Conservation (phyloP, 2,329 filamentous ascomycete genomes). For the Nigrograna mackinnonii region DNA sequence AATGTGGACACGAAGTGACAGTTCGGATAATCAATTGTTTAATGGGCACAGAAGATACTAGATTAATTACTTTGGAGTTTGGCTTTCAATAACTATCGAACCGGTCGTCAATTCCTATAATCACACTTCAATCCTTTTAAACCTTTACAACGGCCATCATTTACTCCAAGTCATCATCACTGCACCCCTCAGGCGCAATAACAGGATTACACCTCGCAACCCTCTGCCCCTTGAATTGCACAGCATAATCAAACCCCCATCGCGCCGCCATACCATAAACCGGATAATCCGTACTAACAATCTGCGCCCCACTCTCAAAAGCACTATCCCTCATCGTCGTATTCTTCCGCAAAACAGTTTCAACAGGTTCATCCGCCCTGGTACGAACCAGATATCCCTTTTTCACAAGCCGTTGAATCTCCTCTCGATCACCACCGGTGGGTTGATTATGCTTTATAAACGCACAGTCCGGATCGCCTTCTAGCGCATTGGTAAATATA, state of each 20-base stretch:
- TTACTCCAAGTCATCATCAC: slow-evolving; percentile 27
- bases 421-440: slow-evolving; percentile 32
- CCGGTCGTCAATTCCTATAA: too few species aligned
- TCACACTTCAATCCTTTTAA: too few species aligned
- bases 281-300: slow-evolving; percentile 56
- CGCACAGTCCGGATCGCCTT: slow-evolving; percentile 50
- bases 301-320: slow-evolving; percentile 52
- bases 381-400: slow-evolving; percentile 56
- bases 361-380: slow-evolving; percentile 50
- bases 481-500: slow-evolving; percentile 53
- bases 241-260: slow-evolving; percentile 53
- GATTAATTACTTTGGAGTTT: too few species aligned
- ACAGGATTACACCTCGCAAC: slow-evolving; percentile 44
- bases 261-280: slow-evolving; percentile 51
- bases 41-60: too few species aligned
- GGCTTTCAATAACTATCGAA: too few species aligned
- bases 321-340: slow-evolving; percentile 49
- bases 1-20: too few species aligned
- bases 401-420: slow-evolving; percentile 50
- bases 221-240: slow-evolving; percentile 27
- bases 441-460: slow-evolving; percentile 57
- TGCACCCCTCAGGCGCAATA: slow-evolving; percentile 38
- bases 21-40: too few species aligned
- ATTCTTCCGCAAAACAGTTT: slow-evolving; percentile 46
- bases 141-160: background rate